These are phyloP conservation scores for Solanum chacoense DNA, from an alignment of 305 asterid species.

Conservation along the genomic window DNA sequence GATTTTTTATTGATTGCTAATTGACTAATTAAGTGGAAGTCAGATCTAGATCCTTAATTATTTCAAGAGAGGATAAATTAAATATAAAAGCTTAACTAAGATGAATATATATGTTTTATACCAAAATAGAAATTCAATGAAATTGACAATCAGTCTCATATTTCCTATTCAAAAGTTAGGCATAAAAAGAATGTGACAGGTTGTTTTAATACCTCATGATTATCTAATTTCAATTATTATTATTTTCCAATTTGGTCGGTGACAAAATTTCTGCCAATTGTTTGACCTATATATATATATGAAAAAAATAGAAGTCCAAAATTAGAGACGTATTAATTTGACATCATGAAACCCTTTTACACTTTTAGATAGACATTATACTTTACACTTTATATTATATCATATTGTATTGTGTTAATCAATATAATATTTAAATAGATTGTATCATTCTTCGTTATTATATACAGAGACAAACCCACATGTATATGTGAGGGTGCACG, in stretches of 20 bases:
- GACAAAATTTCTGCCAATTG: not conserved
- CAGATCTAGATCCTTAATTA: not conserved
- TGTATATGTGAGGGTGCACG: accelerated
- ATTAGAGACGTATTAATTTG: not conserved
- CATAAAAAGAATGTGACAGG: not conserved
- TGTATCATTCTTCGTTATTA: accelerated
- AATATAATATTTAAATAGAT: accelerated
- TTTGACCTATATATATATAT: not conserved
- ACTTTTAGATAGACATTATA: not conserved
- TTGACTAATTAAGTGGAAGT: not conserved
- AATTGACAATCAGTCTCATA: not conserved
- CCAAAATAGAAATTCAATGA: not conserved
- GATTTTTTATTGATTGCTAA: not conserved
- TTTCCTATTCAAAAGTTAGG: slow-evolving; percentile 9
- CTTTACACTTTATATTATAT: not conserved
- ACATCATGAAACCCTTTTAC: not conserved
- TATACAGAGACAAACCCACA: too few species aligned
- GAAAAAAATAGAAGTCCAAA: not conserved
- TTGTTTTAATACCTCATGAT: not conserved
- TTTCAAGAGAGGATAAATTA: not conserved
- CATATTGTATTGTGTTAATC: too few species aligned
- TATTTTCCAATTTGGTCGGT: not conserved
- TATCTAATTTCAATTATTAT: not conserved
- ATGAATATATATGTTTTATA: not conserved
- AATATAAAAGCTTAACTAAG: not conserved